Percentiles rank a stretch among this genome's conserved stretches.
Evolutionary conservation across 306 rosid genomes (phyloP).

Genomic region (Prunus mongolica): DNA sequence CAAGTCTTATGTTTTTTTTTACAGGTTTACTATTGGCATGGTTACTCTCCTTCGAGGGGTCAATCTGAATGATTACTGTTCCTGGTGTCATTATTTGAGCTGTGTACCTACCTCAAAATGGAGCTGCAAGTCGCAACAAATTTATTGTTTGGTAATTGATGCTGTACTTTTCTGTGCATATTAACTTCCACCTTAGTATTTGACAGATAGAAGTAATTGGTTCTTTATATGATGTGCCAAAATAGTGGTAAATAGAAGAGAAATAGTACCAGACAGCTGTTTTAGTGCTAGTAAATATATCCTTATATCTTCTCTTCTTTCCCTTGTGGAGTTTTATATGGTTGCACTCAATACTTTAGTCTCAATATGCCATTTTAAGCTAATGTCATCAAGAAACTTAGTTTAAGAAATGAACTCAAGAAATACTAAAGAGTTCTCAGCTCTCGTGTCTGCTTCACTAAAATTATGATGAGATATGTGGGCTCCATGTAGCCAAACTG

Average conservation of each 20-base stretch:
- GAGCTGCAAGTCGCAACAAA: constrained; percentile 45
- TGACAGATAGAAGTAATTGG: neutral
- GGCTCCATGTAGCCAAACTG: neutral
- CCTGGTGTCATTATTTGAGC: constrained; percentile 79
- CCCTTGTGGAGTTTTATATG: too few relatives aligned
- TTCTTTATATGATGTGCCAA: neutral
- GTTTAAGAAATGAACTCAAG: neutral
- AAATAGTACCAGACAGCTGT: neutral
- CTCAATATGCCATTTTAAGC: neutral
- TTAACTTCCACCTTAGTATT: neutral
- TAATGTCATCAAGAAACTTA: neutral
- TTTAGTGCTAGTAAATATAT: neutral
- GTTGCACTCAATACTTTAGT: neutral
- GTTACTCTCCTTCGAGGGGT: constrained; percentile 52
- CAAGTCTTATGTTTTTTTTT: constrained; percentile 25
- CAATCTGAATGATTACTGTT: constrained; percentile 52
- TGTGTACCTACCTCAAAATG: constrained; percentile 67
- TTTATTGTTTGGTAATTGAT: constrained; percentile 52
- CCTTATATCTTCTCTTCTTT: neutral
- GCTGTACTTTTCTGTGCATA: neutral
- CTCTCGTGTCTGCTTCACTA: neutral
- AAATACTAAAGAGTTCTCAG: neutral
- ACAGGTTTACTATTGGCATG: constrained; percentile 50
- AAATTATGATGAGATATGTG: neutral
- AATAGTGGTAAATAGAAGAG: neutral